Evolutionary conservation across 768 basidiomycete genomes (phyloP).

Genomic region (Collybia sp.): DNA sequence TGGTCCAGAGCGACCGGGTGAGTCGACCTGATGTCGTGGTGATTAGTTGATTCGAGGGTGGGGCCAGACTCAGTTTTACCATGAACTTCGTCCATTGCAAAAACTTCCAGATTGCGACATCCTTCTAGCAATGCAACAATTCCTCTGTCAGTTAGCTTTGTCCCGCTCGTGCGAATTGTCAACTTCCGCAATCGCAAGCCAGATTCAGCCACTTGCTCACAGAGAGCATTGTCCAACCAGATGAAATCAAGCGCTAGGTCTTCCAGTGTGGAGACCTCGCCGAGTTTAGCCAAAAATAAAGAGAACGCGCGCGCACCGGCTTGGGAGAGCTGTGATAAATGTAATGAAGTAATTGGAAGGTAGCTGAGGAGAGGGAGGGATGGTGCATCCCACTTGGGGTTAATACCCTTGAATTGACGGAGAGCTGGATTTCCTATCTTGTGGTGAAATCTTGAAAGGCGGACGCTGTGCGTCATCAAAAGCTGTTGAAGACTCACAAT

Average conservation of each 20-base stretch:
- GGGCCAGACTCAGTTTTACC: conserved; percentile 15
- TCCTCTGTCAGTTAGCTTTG: conserved; percentile 31
- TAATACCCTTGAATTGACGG: conserved; percentile 12
- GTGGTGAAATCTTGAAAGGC: not conserved
- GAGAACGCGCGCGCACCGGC: conserved; percentile 24
- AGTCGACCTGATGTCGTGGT: conserved; percentile 21
- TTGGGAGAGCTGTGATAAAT: conserved; percentile 28
- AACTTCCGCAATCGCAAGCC: conserved; percentile 23
- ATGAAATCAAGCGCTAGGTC: conserved; percentile 27
- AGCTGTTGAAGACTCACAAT: conserved; percentile 2
- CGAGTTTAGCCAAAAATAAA: conserved; percentile 16
- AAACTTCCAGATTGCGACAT: conserved; percentile 25
- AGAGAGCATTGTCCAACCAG: conserved; percentile 34
- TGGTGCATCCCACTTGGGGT: conserved; percentile 28
- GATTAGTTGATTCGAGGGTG: not conserved
- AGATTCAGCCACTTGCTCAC: conserved; percentile 26
- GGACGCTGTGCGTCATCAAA: too few species aligned
- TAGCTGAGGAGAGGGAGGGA: conserved; percentile 25
- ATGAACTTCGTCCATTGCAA: conserved; percentile 30
- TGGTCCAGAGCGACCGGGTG: conserved; percentile 29
- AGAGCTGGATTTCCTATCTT: conserved; percentile 9
- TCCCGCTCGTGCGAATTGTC: conserved; percentile 28
- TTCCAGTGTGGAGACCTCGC: conserved; percentile 25
- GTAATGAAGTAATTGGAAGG: conserved; percentile 21
- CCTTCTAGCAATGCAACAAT: conserved; percentile 26